Base-by-base conservation (phyloP, 495 filamentous ascomycete genomes). In the Penicillium egyptiacum region DNA sequence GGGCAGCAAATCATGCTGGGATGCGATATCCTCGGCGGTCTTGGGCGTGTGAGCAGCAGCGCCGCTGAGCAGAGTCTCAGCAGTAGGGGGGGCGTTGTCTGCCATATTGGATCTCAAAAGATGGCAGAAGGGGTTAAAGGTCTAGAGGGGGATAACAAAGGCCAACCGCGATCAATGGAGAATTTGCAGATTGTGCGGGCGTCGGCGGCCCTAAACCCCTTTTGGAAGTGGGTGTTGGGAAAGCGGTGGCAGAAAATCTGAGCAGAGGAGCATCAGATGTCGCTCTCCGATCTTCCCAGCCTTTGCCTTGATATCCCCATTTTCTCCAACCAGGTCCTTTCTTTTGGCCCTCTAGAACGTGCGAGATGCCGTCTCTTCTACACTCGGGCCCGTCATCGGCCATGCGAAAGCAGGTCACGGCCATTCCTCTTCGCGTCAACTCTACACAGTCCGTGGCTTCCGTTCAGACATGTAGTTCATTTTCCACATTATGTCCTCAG, bases 1-100 rank as follows among this genome's bases (percentile, higher is more conserved):
- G 62, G 88, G 89, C 47, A 97, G 79, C 44, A 98, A 81, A 75
- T 95, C 89, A 79, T 95, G 81, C 68, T 89, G 76, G 61, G 78
- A 77, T 53, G 81, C 80, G 65, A 83, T 73, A 58, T 86, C 82
- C 67, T 80, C 75, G 58, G 80, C 74, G 53, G 75, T 73, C 57
- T 72, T 74, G 51, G 71, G 73, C 16, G 70, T 66, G 50, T 78
- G 72, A 65, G 68, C 70, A 65, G 73, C 68, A 48, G 77, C 78
- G 64, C 80, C 78, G 68, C 81, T 81, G 77, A 77, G 77, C 70
- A 83, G 74, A 57, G 64, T 77, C 64, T 81, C 78, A 55, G 80
- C 80, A 58, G 77, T 75, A 53, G 80, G 71, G 59, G 74, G 79
- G 59, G 70, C 72, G 69, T 82, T 84, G 75, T 87, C 82, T 60